Percentiles rank a stretch among this genome's conserved stretches.
phyloP scores from a whole-genome alignment of 768 basidiomycete genomes.

The Ephemerocybe angulata region DNA sequence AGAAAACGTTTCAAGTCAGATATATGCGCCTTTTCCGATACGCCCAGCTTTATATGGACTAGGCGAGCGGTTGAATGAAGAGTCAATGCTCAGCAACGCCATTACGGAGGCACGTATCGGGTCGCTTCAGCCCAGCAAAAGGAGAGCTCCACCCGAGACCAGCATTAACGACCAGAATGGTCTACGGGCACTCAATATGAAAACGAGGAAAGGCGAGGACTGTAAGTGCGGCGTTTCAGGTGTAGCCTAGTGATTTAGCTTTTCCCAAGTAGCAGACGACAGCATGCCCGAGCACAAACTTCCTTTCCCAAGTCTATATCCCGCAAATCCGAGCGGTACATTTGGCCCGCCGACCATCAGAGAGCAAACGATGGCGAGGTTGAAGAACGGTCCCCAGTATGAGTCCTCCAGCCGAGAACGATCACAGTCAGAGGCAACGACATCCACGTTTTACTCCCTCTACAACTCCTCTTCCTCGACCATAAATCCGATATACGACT shows the following conservation, averaged over 20 bases:
- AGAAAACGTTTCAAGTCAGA: background rate
- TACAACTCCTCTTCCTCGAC: background rate
- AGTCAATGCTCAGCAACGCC: background rate
- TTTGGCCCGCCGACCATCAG: slow-evolving; percentile 2
- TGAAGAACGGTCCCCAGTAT: background rate
- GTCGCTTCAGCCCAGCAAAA: background rate
- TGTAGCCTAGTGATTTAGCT: background rate
- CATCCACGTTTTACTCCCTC: background rate
- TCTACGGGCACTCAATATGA: background rate
- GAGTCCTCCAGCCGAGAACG: background rate
- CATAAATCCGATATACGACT: background rate
- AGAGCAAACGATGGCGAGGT: slow-evolving; percentile 1
- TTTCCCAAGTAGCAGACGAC: background rate
- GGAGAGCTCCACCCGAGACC: background rate
- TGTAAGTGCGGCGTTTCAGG: background rate
- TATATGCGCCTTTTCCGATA: background rate
- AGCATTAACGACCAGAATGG: background rate
- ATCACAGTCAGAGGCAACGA: background rate
- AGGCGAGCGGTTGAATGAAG: background rate
- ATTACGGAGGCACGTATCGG: background rate
- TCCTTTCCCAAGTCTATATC: background rate
- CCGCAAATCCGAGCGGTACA: background rate
- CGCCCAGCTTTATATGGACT: background rate
- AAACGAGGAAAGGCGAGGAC: background rate
- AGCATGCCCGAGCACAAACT: background rate